These are phyloP conservation scores for Aureobasidium sp. DNA, from an alignment of 2,329 filamentous ascomycete species.

Conservation along the genomic window DNA sequence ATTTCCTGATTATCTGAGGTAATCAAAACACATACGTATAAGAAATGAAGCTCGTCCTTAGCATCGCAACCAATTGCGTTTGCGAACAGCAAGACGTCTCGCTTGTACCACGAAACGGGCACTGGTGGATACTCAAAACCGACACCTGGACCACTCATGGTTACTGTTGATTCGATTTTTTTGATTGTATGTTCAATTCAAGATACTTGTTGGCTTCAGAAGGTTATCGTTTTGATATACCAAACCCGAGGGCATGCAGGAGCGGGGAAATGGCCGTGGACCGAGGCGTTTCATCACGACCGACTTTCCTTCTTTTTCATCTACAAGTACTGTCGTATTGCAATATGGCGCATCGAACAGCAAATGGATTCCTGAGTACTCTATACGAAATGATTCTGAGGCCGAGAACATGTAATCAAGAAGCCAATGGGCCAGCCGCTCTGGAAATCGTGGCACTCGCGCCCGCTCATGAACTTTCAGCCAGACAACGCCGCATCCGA, in stretches of 20 bases:
- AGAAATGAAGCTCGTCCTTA: conserved; percentile 78
- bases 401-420: background rate
- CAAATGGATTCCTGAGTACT: no score
- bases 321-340: background rate
- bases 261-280: background rate
- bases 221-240: background rate
- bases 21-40: conserved; percentile 57
- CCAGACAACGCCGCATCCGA: no score
- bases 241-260: background rate
- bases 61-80: conserved; percentile 75
- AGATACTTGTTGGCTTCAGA: background rate
- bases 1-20: background rate
- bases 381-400: no score
- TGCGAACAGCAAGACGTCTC: conserved; percentile 83
- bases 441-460: no score
- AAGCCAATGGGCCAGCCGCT: no score
- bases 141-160: conserved; percentile 12
- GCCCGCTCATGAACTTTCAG: no score
- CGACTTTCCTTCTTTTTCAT: background rate
- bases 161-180: background rate
- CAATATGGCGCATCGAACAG: background rate
- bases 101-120: conserved; percentile 71
- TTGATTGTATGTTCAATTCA: background rate
- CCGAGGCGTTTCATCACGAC: background rate
- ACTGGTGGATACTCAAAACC: conserved; percentile 12